These are phyloP conservation scores for Diaporthe destruens DNA, from an alignment of 2,329 filamentous ascomycete species.

Conservation along the genomic window DNA sequence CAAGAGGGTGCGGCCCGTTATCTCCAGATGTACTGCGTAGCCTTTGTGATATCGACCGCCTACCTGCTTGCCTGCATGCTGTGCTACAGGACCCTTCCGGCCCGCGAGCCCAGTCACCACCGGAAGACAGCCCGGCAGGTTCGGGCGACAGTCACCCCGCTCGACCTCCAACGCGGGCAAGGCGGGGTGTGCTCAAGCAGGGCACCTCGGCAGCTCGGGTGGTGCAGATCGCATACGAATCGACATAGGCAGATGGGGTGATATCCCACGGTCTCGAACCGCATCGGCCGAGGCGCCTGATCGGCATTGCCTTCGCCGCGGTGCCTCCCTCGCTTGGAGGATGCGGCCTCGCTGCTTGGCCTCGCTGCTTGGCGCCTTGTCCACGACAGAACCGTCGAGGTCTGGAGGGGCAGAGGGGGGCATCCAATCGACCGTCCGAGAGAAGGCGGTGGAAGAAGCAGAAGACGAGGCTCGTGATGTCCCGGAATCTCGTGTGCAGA, in stretches of 20 bases:
- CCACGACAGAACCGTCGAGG: slow-evolving; percentile 1
- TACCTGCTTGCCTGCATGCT: slow-evolving; percentile 11
- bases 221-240: slow-evolving; percentile 7
- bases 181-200: not conserved
- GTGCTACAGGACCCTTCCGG: slow-evolving; percentile 3
- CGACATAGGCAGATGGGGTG: not conserved
- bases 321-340: not conserved
- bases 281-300: slow-evolving; percentile 26
- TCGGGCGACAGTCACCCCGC: slow-evolving; percentile 27
- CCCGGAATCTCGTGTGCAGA: not conserved
- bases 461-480: not conserved
- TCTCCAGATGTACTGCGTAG: not conserved
- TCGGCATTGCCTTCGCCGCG: slow-evolving; percentile 18
- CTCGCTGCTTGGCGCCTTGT: not conserved
- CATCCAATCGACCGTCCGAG: not conserved
- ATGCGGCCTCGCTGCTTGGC: slow-evolving; percentile 4
- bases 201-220: not conserved
- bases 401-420: not conserved
- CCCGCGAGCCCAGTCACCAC: not conserved
- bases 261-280: slow-evolving; percentile 7
- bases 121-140: not conserved
- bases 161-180: slow-evolving; percentile 4
- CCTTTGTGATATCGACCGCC: not conserved
- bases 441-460: not conserved
- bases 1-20: not conserved